Percentiles rank a stretch among this genome's conserved stretches.
Evolutionary conservation across 192 early-diverging fungal genomes (phyloP).

Genomic region (Entomortierella parvispora): DNA sequence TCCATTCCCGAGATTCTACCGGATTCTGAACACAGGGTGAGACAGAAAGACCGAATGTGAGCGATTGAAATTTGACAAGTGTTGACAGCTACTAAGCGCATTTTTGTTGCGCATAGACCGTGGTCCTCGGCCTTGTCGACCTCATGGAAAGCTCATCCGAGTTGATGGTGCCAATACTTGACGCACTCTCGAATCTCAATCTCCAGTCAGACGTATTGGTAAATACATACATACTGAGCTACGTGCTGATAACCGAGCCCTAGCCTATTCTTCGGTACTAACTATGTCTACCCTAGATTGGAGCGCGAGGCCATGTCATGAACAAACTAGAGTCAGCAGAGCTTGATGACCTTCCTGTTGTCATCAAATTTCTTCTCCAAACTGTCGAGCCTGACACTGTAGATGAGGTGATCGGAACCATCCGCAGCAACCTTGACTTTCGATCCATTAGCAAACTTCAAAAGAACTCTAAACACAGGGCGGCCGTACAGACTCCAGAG

Average conservation of each 20-base stretch:
- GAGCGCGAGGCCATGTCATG: conserved; percentile 66
- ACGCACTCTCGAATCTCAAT: conserved; percentile 76
- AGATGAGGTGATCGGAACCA: conserved; percentile 54
- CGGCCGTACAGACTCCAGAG: conserved; percentile 51
- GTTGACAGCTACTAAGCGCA: background rate
- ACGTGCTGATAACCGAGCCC: background rate
- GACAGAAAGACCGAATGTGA: background rate
- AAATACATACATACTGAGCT: background rate
- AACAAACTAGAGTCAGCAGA: conserved; percentile 72
- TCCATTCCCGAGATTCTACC: conserved; percentile 80
- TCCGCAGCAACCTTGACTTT: conserved; percentile 74
- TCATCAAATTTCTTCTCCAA: conserved; percentile 79
- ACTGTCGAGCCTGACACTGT: conserved; percentile 63
- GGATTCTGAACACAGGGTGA: conserved; percentile 72
- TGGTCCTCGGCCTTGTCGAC: conserved; percentile 67
- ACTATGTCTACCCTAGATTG: conserved; percentile 38
- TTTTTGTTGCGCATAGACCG: conserved; percentile 30
- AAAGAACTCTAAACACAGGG: conserved; percentile 11
- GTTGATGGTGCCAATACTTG: conserved; percentile 74
- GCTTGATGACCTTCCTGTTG: conserved; percentile 74
- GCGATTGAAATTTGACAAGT: background rate
- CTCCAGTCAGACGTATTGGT: conserved; percentile 59
- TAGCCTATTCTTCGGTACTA: background rate
- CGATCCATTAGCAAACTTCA: conserved; percentile 64
- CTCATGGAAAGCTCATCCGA: conserved; percentile 67